A percentile compares a stretch with the other conserved stretches of the same genome.
phyloP scores from a whole-genome alignment of 192 early-diverging fungal genomes.

The Rhizophagus sp. region DNA sequence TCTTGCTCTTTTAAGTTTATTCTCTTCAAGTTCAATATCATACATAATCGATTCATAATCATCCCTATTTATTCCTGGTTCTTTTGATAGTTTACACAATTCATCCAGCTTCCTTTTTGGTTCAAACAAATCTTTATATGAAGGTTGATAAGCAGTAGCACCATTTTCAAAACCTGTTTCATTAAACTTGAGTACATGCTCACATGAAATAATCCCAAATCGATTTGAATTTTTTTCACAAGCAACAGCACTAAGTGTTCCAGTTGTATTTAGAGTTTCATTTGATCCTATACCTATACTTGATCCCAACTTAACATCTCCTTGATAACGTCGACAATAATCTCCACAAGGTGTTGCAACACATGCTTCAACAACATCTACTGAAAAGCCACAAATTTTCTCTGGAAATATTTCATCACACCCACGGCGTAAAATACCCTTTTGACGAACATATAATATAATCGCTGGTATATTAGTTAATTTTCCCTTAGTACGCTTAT shows the following conservation, averaged over 20 bases:
- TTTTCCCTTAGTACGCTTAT: neutral
- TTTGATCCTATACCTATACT: neutral
- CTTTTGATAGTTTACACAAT: neutral
- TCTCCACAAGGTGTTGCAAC: neutral
- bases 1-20: too few relatives aligned
- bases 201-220: neutral
- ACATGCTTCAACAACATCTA: constrained; percentile 8
- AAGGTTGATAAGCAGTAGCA: neutral
- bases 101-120: too few relatives aligned
- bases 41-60: neutral
- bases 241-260: neutral
- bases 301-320: neutral
- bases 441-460: neutral
- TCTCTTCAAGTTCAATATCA: neutral
- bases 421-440: neutral
- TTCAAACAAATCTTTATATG: too few relatives aligned
- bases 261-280: neutral
- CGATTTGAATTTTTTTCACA: neutral
- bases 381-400: neutral
- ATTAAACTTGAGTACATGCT: neutral
- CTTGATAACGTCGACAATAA: neutral
- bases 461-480: neutral
- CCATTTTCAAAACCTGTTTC: neutral
- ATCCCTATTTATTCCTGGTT: neutral
- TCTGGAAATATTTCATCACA: neutral